Base-by-base conservation (phyloP, 345 rosid genomes). In the Salix udensis region DNA sequence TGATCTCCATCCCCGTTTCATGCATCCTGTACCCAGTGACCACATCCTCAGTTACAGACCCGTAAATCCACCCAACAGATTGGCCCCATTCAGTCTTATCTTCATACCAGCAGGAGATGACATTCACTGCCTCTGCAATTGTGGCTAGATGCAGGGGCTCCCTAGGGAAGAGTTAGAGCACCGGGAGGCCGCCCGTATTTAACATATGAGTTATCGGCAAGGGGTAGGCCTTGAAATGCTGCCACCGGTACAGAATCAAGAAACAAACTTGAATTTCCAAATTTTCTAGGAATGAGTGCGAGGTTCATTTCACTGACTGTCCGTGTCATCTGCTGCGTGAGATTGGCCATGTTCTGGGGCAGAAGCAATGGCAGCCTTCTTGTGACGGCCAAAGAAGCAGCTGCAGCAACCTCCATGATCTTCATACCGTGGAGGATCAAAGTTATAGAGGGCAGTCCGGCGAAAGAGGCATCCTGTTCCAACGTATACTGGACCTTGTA, bases 401-500 rank as follows among this genome's bases (percentile, higher is more conserved):
- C 83, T 39, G 55, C 79, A 89, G 74, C 87, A 86, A 79, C 73
- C 76, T n/a, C 76, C 65, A 11, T 78, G 46, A 36, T 88, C 81
- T 55, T 78, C 21, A 1, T 65, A 66, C 46, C 14, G 72, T 68
- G 96, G 94, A 7, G 98, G 97, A 68, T 89, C 87, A 62, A 91
- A 89, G 31, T 93, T 93, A 65, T 94, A 94, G 18, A 94, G 86
- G 0, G 98, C 98, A 5, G 83, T 84, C 70, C 98, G 77, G 30
- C 97, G 94, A 72, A 94, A 94, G 24, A 94, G 88, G 82, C 98
- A 94, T 18, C 98, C 96, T 0, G 97, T 94, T 71, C 98, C 97
- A 9, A 92, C 94, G 78, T 94, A 94, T 30, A 89, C 84, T 1
- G 97, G 98, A 67, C 98, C 98, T 84, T 94, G 98, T 70, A 94